These are phyloP conservation scores for Colletotrichum magnum DNA, from an alignment of 2,329 filamentous ascomycete genomes.

Conservation along the genomic window DNA sequence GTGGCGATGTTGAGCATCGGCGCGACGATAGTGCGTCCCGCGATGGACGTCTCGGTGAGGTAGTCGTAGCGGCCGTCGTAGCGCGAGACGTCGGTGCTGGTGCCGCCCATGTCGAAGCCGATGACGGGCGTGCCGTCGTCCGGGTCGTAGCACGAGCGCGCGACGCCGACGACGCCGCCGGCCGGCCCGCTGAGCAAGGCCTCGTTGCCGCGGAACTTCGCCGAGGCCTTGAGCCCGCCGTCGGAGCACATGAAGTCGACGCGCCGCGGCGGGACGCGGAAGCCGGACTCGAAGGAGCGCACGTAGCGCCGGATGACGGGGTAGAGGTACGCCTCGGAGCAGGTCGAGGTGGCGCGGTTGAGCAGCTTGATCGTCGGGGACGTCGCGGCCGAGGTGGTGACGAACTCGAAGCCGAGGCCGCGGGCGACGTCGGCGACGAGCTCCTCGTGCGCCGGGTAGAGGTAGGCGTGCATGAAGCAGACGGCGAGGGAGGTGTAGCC, in stretches of 20 bases:
- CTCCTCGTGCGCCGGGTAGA: conserved; percentile 68
- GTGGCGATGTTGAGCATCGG: conserved; percentile 84
- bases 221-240: conserved; percentile 62
- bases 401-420: conserved; percentile 76
- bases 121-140: conserved; percentile 75
- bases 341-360: conserved; percentile 75
- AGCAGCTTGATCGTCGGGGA: conserved; percentile 82
- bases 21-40: conserved; percentile 78
- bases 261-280: conserved; percentile 70
- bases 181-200: conserved; percentile 79
- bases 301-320: conserved; percentile 80
- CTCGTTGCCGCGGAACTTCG: conserved; percentile 73
- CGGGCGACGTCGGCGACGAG: conserved; percentile 52
- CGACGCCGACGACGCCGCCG: conserved; percentile 80
- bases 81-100: conserved; percentile 79
- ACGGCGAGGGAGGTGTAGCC: conserved; percentile 70
- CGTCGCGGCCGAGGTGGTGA: conserved; percentile 75
- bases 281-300: conserved; percentile 74
- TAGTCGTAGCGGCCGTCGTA: conserved; percentile 80
- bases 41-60: conserved; percentile 80
- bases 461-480: conserved; percentile 81
- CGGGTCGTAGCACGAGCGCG: conserved; percentile 76
- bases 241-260: conserved; percentile 78
- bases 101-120: conserved; percentile 67
- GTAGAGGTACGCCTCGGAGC: conserved; percentile 80